Base-by-base conservation (phyloP, 2,329 filamentous ascomycete genomes). In the Sarocladiaceae sp. region DNA sequence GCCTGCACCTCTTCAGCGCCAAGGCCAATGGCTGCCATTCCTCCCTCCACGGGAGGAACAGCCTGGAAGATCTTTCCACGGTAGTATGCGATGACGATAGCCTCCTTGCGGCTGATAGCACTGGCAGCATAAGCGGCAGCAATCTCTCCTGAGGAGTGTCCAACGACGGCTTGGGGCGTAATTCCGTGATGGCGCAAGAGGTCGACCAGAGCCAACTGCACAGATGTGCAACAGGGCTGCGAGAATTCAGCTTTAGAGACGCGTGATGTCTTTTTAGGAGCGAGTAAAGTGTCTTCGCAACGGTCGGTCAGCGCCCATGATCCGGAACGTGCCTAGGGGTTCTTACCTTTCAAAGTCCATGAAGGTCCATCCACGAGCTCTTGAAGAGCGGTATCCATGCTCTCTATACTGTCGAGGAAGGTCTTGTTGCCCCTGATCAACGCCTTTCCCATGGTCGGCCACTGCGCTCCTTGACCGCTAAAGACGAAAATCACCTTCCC, bases 101-200 rank as follows among this genome's bases (percentile, higher is more conserved):
- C 67, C 4, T 62, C 59, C 13, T 56, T 47, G 1, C 57, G 51
- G 0, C 61, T 55, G 3, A 72, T 46, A 1, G 52, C 47, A 1
- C 67, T 65, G 0, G 61, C 56, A 1, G 66, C 64, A 37, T 71
- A 71, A 0, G 68, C 67, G 1, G 68, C 69, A 0, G 61, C 68
- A 26, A 72, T 67, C 47, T 72, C 69, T 1, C 69, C 69, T 2
- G 54, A 59, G 0, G 64, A 68, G 46, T 73, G 69, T 1, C 69
- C 69, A 3, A 69, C 58, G 0, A 66, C 62, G 1, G 56, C 60
- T 6, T 51, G 21, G 0, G 66, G 62, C 2, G 33, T 41, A 20
- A 73, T 48, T 0, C 60, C 57, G 43, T 56, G 56, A 1, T 50
- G 47, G 0, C 32, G 27, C 3, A 74, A 58, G 0, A 67, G 50